phyloP scores from a whole-genome alignment of 2,329 filamentous ascomycete genomes.

The Aschersonia sp. region DNA sequence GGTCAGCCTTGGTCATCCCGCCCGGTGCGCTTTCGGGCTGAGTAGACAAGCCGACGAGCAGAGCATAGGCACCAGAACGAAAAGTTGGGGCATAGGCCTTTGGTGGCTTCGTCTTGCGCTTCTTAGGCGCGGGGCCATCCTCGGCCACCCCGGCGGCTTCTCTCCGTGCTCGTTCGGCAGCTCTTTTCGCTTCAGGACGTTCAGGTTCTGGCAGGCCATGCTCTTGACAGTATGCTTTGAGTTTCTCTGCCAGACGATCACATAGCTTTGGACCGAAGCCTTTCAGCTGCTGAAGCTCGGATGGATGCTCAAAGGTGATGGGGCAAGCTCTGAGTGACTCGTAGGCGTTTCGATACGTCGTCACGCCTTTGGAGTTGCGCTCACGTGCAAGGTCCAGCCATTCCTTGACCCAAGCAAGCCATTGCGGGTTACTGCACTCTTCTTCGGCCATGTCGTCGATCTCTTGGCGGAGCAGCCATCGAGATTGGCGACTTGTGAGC shows the following conservation, averaged over 20 bases:
- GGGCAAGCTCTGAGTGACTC: slow-evolving; percentile 65
- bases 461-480: neutral
- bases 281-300: slow-evolving; percentile 56
- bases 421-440: slow-evolving; percentile 52
- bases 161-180: slow-evolving; percentile 13
- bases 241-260: slow-evolving; percentile 47
- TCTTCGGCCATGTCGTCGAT: slow-evolving; percentile 9
- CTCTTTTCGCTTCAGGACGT: slow-evolving; percentile 31
- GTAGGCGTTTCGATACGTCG: slow-evolving; percentile 63
- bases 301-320: slow-evolving; percentile 54
- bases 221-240: slow-evolving; percentile 45
- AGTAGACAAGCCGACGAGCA: slow-evolving; percentile 51
- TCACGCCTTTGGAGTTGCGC: slow-evolving; percentile 53
- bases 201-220: slow-evolving; percentile 56
- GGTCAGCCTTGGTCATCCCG: slow-evolving; percentile 51
- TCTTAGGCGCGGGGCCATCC: slow-evolving; percentile 26
- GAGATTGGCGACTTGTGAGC: neutral
- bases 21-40: slow-evolving; percentile 34
- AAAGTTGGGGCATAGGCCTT: slow-evolving; percentile 59
- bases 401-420: slow-evolving; percentile 62
- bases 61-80: slow-evolving; percentile 60
- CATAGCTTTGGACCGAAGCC: slow-evolving; percentile 62
- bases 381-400: slow-evolving; percentile 58
- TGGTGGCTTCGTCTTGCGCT: slow-evolving; percentile 37
- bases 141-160: slow-evolving; percentile 21